Conservation (phyloP, 2,329 filamentous ascomycete species). For the Ophiocordyceps camponoti-saundersi region DNA sequence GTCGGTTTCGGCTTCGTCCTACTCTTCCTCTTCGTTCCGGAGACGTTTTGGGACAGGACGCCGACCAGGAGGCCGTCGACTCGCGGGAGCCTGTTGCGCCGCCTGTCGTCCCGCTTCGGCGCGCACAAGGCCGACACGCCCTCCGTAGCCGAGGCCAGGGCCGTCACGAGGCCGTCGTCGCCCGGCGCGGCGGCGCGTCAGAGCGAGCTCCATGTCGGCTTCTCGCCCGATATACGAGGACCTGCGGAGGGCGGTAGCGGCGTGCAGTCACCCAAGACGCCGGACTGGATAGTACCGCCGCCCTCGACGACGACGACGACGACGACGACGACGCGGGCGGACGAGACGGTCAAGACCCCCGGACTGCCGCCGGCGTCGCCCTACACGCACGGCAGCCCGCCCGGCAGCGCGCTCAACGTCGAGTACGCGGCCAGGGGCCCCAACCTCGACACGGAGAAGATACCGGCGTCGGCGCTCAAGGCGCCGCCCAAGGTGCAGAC, state of each 20-base stretch:
- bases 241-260: background rate
- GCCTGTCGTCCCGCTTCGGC: constrained; percentile 25
- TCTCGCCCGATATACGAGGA: constrained; percentile 4
- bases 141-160: background rate
- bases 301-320: too few species aligned
- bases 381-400: background rate
- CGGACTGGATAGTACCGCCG: background rate
- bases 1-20: constrained; percentile 53
- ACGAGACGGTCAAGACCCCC: background rate
- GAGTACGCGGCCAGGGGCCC: constrained; percentile 11
- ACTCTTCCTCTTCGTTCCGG: constrained; percentile 80
- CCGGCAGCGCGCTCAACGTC: constrained; percentile 7
- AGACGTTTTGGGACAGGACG: constrained; percentile 88
- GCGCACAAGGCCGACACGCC: constrained; percentile 2
- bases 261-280: background rate
- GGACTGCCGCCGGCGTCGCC: background rate
- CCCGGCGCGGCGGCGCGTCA: constrained; percentile 7
- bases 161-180: constrained; percentile 4
- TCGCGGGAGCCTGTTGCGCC: constrained; percentile 28
- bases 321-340: too few species aligned
- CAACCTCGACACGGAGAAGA: constrained; percentile 24
- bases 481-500: constrained; percentile 18
- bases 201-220: constrained; percentile 15
- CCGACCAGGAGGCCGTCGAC: constrained; percentile 30
- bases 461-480: constrained; percentile 18